Evolutionary conservation across 2,329 filamentous ascomycete genomes (phyloP), one percentile per base, ranked within the genome.

Genomic region (Didymella lethalis): DNA sequence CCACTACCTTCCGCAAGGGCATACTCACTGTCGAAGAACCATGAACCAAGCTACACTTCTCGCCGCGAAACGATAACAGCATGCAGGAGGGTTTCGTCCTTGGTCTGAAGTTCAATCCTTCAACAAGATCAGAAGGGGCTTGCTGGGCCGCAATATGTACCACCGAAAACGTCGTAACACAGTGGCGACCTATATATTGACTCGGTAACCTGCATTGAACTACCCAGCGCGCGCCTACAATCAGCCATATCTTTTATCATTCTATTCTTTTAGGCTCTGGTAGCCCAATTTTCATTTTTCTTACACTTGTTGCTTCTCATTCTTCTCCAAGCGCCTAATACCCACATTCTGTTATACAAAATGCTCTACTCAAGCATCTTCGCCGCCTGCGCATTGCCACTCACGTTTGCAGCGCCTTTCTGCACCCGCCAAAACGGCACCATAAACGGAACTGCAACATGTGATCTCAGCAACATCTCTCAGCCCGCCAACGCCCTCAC

Each of bases 211-310:
- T 52, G 57, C 62, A 63, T 62, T 50, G 47, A 59, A 49, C 23
- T 54, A 43, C 14, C 41, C 46, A 59, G 32, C 57, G 31, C 29
- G 51, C 53, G 41, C 55, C 54, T 58, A 32, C 31, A 43, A 49
- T 52, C 46, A 43, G 58, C 58, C 43, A 63, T 63, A 60, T 53
- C 55, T 62, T 63, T 52, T 54, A 43, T 57, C 48, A 67, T 41
- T 38, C 69, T 62, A 32, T 62, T 72, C 68, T 63, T 67, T 54
- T 34, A 58, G 44, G 73, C 73, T 73, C 73, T 63, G 72, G 73
- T 57, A 76, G 74, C 73, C 70, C 59, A 45, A 20, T 57, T 68
- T 60, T 16, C 51, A 59, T 43, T 38, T 36, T 43, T 59, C 65
- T 36, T 48, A 54, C 49, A 55, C 43, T 32, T 53, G 50, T 45